phyloP scores from a whole-genome alignment of 306 rosid genomes.

The Carpinus viminea region DNA sequence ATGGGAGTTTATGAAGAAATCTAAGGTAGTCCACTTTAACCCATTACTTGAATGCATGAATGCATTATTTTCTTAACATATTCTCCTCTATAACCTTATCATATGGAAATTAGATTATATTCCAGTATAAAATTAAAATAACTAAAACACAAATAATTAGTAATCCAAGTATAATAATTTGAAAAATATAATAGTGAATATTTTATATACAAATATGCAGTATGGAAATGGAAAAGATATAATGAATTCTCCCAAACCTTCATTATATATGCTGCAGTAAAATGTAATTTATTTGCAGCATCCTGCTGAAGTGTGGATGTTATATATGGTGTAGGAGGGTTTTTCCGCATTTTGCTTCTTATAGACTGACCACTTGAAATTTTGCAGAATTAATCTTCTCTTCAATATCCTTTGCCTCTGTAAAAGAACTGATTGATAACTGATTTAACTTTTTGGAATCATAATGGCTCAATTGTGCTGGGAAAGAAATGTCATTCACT shows the following conservation, averaged over 20 bases:
- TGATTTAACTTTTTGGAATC: conserved; percentile 69
- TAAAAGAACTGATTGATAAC: conserved; percentile 65
- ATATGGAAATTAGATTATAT: background rate
- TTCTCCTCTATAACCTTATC: background rate
- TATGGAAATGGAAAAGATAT: conserved; percentile 15
- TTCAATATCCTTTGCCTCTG: conserved; percentile 59
- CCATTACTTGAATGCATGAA: background rate
- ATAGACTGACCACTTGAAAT: conserved; percentile 61
- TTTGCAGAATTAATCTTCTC: conserved; percentile 43
- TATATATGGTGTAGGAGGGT: conserved; percentile 91
- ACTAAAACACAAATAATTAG: background rate
- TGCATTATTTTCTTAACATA: background rate
- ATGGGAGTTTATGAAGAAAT: background rate
- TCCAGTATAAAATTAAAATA: background rate
- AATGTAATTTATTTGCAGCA: conserved; percentile 82
- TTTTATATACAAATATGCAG: background rate
- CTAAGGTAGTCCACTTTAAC: background rate
- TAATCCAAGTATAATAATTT: background rate
- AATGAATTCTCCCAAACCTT: conserved; percentile 53
- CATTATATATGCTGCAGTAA: conserved; percentile 73
- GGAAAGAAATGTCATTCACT: conserved; percentile 35
- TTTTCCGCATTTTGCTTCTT: conserved; percentile 58
- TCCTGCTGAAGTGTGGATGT: conserved; percentile 99
- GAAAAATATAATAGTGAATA: background rate
- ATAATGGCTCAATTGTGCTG: conserved; percentile 74